Conservation (phyloP, 305 asterid species). For the Salvia sclarea region DNA sequence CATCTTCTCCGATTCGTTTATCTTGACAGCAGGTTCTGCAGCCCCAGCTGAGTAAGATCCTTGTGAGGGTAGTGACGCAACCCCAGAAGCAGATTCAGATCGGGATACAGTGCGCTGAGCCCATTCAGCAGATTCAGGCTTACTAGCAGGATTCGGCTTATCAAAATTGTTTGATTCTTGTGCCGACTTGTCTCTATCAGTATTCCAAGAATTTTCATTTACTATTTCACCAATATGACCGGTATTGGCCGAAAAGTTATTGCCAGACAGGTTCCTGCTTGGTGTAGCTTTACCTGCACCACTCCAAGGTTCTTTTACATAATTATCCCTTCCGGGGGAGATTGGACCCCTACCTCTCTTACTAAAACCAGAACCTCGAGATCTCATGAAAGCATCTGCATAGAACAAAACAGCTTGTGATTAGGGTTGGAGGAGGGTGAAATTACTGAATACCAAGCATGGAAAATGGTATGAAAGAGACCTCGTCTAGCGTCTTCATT, state of each 20-base stretch:
- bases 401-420: slow-evolving; percentile 26
- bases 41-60: slow-evolving; percentile 44
- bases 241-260: slow-evolving; percentile 42
- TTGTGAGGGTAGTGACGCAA: slow-evolving; percentile 42
- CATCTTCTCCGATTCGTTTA: slow-evolving; percentile 83
- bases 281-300: slow-evolving; percentile 46
- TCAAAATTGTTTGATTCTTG: slow-evolving; percentile 46
- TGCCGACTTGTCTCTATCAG: slow-evolving; percentile 54
- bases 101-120: slow-evolving; percentile 42
- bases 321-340: slow-evolving; percentile 65
- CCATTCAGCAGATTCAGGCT: slow-evolving; percentile 52
- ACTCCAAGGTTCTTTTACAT: slow-evolving; percentile 66
- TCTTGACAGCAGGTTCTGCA: slow-evolving; percentile 51
- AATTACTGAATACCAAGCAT: slow-evolving; percentile 19
- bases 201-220: slow-evolving; percentile 57
- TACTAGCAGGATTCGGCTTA: slow-evolving; percentile 44
- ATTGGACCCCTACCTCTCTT: slow-evolving; percentile 74
- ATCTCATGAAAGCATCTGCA: slow-evolving; percentile 66
- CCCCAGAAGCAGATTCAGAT: slow-evolving; percentile 52
- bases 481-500: slow-evolving; percentile 74
- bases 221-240: slow-evolving; percentile 45
- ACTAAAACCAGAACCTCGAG: slow-evolving; percentile 63
- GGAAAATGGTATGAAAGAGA: slow-evolving; percentile 31
- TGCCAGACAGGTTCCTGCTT: slow-evolving; percentile 50
- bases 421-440: slow-evolving; percentile 10